Percentiles rank a stretch among this genome's conserved stretches.
Conservation (phyloP, 352 stramenopile species). For the Phytopythium montanum region DNA sequence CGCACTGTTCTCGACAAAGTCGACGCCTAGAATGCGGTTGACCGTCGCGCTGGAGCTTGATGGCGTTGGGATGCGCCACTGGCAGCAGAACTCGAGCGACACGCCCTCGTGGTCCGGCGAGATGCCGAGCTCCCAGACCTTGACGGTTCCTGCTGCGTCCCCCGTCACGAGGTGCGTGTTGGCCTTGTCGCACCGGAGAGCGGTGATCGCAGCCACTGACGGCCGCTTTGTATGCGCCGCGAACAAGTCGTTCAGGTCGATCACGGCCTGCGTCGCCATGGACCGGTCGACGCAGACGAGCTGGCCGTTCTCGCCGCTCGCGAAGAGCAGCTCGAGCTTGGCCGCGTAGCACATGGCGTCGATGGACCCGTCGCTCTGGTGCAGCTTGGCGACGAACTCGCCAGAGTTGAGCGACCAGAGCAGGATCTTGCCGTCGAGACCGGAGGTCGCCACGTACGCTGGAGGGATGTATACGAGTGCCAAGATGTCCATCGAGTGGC, state of each 20-base stretch:
- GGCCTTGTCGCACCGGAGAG: conserved; percentile 47
- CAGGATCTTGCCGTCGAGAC: conserved; percentile 67
- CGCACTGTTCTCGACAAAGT: conserved; percentile 61
- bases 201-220: conserved; percentile 45
- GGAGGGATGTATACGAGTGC: conserved; percentile 64
- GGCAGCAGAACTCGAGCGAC: conserved; percentile 48
- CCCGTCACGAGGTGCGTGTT: conserved; percentile 61
- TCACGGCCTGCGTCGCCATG: conserved; percentile 49
- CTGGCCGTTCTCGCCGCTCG: conserved; percentile 53
- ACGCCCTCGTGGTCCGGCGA: conserved; percentile 50
- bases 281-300: conserved; percentile 67
- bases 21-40: conserved; percentile 38
- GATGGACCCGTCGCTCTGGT: conserved; percentile 60
- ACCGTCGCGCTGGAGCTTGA: conserved; percentile 11
- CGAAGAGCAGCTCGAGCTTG: conserved; percentile 71
- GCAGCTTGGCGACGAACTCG: conserved; percentile 54
- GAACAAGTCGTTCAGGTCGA: conserved; percentile 28
- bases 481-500: conserved; percentile 68
- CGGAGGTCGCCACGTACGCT: conserved; percentile 63
- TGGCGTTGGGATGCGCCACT: conserved; percentile 32
- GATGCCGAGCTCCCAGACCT: conserved; percentile 65
- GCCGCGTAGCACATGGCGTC: conserved; percentile 65
- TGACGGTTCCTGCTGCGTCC: conserved; percentile 49
- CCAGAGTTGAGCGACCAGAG: conserved; percentile 80
- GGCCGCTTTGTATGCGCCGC: conserved; percentile 7